phyloP scores from a whole-genome alignment of 176 grass and related monocot genomes.

The Triticum aestivum region IWGSC_CS_RefSeq_v2.1 NC_057811.1:44800379-44800878 shows the following conservation, averaged over 20 bases:
- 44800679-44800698: neutral
- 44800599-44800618: too few species aligned
- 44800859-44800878: too few species aligned
- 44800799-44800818: too few species aligned
- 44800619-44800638: slow-evolving; percentile 8
- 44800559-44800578: neutral
- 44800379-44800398: slow-evolving; percentile 73
- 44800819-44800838: too few species aligned
- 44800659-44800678: neutral
- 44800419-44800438: neutral
- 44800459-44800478: neutral
- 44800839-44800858: too few species aligned
- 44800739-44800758: too few species aligned
- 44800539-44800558: too few species aligned
- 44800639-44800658: neutral
- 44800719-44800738: neutral
- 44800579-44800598: neutral
- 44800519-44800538: neutral
- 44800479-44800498: neutral
- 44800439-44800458: neutral
- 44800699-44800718: neutral
- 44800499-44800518: neutral
- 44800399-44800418: slow-evolving; percentile 36
- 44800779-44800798: too few species aligned
- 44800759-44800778: too few species aligned